These are phyloP conservation scores for Lagerstroemia speciosa DNA, from an alignment of 345 rosid genomes.

Conservation along the genomic window DNA sequence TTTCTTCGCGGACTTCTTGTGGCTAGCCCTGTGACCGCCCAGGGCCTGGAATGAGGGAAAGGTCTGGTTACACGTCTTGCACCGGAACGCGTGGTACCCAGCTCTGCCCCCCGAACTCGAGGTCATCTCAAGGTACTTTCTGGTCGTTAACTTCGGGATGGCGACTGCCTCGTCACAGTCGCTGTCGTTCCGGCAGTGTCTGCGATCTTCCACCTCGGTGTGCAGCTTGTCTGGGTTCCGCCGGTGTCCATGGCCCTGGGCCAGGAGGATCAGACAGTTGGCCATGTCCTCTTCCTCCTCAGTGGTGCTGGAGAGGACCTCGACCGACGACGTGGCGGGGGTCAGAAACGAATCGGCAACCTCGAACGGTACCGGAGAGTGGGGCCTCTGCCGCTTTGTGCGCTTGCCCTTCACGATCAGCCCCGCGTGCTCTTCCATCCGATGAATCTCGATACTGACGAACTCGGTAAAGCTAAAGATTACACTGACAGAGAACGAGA, in stretches of 20 bases:
- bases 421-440: slow-evolving; percentile 2
- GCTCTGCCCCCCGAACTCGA: neutral
- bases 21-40: slow-evolving; percentile 42
- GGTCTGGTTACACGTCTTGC: slow-evolving; percentile 33
- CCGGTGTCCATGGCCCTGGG: slow-evolving; percentile 13
- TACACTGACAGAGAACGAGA: no score
- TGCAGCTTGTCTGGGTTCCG: neutral
- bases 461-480: no score
- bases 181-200: neutral
- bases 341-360: neutral
- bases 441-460: no score
- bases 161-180: neutral
- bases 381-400: slow-evolving; percentile 61
- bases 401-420: slow-evolving; percentile 60
- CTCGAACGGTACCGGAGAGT: slow-evolving; percentile 2
- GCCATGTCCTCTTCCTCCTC: slow-evolving; percentile 39
- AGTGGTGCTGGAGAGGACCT: neutral
- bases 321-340: neutral
- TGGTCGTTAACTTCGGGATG: slow-evolving; percentile 2
- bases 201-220: neutral
- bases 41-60: slow-evolving; percentile 42
- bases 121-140: slow-evolving; percentile 4
- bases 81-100: slow-evolving; percentile 27
- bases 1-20: slow-evolving; percentile 23
- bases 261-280: slow-evolving; percentile 32